These are phyloP conservation scores for Gymnopilus dilepis DNA, from an alignment of 768 basidiomycete genomes.

Conservation along the genomic window DNA sequence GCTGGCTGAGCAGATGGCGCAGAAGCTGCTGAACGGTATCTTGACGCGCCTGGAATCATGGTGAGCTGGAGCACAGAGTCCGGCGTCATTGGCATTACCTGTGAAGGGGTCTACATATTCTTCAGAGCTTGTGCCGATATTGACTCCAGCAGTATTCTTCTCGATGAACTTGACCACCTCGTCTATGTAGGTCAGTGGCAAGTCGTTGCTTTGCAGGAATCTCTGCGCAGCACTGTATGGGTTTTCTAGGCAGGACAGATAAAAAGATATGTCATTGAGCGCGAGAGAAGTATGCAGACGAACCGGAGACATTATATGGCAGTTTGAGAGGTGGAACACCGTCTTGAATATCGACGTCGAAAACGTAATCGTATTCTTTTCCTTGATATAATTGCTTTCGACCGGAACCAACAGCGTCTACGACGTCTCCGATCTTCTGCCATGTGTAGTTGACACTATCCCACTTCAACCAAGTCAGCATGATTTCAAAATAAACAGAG, in stretches of 20 bases:
- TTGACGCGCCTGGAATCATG: conserved; percentile 55
- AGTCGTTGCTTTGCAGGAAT: conserved; percentile 84
- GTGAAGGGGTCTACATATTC: conserved; percentile 91
- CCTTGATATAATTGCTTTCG: conserved; percentile 92
- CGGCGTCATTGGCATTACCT: conserved; percentile 49
- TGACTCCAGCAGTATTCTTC: conserved; percentile 84
- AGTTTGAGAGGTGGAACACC: conserved; percentile 92
- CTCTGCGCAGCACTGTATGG: conserved; percentile 88
- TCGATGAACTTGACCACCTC: conserved; percentile 94
- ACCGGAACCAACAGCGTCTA: conserved; percentile 90
- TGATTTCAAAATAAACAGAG: conserved; percentile 2
- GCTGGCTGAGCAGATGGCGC: conserved; percentile 31
- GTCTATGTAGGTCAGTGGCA: conserved; percentile 84
- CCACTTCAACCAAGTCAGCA: conserved; percentile 64
- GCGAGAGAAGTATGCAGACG: conserved; percentile 24
- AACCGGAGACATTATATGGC: conserved; percentile 90
- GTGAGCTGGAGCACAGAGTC: neutral
- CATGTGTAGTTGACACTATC: conserved; percentile 68
- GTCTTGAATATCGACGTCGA: conserved; percentile 95
- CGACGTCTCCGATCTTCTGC: conserved; percentile 96
- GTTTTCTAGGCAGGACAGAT: conserved; percentile 68
- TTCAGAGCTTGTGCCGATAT: conserved; percentile 60
- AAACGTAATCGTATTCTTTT: conserved; percentile 98
- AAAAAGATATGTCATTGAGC: neutral
- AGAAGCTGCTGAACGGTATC: conserved; percentile 53